Evolutionary conservation across 129 eudicot species (phyloP).

Genomic region (Erigeron canadensis): DNA sequence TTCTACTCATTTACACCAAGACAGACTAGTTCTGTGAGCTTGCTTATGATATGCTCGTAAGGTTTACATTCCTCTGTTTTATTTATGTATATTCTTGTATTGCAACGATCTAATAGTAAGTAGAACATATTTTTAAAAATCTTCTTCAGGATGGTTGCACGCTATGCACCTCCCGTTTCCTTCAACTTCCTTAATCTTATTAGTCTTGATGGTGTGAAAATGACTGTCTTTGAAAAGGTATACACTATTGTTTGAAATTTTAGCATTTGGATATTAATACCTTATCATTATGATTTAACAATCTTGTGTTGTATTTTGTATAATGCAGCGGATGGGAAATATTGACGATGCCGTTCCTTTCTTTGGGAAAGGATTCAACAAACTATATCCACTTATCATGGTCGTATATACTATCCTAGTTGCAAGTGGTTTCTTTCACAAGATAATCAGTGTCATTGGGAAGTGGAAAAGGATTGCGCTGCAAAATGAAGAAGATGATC

Average conservation of each 20-base stretch:
- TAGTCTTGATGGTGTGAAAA: conserved; percentile 67
- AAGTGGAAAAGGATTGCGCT: conserved; percentile 66
- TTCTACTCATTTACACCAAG: conserved; percentile 90
- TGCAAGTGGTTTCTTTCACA: conserved; percentile 88
- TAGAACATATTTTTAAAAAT: conserved; percentile 11
- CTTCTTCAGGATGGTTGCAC: conserved; percentile 85
- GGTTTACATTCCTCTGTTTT: conserved; percentile 25
- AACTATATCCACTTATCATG: conserved; percentile 89
- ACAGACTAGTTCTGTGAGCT: conserved; percentile 86
- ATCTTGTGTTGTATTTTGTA: not conserved
- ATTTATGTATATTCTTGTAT: not conserved
- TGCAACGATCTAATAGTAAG: conserved; percentile 2
- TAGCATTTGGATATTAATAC: not conserved
- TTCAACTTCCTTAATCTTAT: conserved; percentile 88
- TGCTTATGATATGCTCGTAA: conserved; percentile 98
- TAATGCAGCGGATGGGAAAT: conserved; percentile 89
- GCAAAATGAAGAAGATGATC: conserved; percentile 66
- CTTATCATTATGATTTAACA: not conserved
- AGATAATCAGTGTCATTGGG: conserved; percentile 58
- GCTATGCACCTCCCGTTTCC: conserved; percentile 96
- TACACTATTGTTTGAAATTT: not conserved
- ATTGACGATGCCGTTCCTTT: conserved; percentile 93
- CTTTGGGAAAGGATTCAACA: conserved; percentile 87
- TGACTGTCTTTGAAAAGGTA: conserved; percentile 83
- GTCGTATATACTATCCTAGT: conserved; percentile 84